Evolutionary conservation across 129 eudicot species (phyloP).

Genomic region (Artemisia annua): DNA sequence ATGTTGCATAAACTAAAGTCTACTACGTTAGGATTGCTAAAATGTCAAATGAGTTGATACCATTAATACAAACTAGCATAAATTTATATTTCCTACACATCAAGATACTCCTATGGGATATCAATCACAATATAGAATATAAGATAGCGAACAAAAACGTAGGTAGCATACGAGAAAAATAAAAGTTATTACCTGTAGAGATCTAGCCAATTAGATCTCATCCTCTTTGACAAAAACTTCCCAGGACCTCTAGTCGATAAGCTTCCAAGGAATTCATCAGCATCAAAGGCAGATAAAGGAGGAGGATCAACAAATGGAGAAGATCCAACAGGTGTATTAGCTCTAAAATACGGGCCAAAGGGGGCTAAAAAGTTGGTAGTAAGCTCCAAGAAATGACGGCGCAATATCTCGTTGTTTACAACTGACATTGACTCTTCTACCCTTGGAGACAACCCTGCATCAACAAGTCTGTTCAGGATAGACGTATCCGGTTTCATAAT

Average conservation of each 20-base stretch:
- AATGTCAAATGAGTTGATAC: too few species aligned
- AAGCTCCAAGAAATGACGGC: slow-evolving; percentile 95
- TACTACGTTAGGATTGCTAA: too few species aligned
- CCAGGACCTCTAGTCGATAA: slow-evolving; percentile 94
- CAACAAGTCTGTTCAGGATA: slow-evolving; percentile 85
- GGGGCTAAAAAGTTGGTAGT: slow-evolving; percentile 96
- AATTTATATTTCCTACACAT: too few species aligned
- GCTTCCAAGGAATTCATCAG: slow-evolving; percentile 70
- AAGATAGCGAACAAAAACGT: neutral
- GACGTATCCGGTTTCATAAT: slow-evolving; percentile 93
- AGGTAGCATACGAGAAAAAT: neutral
- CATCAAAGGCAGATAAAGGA: slow-evolving; percentile 66
- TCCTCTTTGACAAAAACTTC: slow-evolving; percentile 82
- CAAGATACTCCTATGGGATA: neutral
- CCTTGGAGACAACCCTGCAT: slow-evolving; percentile 93
- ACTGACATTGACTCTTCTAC: slow-evolving; percentile 99
- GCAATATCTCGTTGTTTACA: slow-evolving; percentile 89
- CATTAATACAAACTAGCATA: too few species aligned
- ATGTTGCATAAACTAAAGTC: too few species aligned
- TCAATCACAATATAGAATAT: neutral
- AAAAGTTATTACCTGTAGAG: slow-evolving; percentile 67
- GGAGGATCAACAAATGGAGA: slow-evolving; percentile 97
- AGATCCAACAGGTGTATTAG: slow-evolving; percentile 80
- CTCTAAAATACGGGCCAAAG: slow-evolving; percentile 84
- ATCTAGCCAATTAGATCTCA: slow-evolving; percentile 94